Base-by-base conservation (phyloP, 1,139 yeast genomes). In the Scheffersomyces lignicola region DNA sequence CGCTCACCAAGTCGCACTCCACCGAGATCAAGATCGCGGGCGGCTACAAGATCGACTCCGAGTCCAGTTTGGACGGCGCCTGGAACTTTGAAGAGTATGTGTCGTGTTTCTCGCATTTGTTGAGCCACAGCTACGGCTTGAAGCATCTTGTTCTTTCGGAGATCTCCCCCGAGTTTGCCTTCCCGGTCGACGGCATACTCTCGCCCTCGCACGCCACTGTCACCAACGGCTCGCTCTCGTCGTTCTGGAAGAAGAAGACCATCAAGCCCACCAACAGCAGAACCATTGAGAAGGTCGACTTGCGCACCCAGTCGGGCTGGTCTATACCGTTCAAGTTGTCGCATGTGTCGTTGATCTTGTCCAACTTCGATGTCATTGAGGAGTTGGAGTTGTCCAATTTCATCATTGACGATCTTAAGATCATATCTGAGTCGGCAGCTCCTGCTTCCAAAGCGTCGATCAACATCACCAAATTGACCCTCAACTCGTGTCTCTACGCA, bases 111-210 rank as follows among this genome's bases (percentile, higher is more conserved):
- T 40, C 42, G 2, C 44, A 44, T 11, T 43, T 69, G 7, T 43
- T 67, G 8, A 45, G 45, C 17, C 65, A 65, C 35, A 58, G 67
- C 8, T 65, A 48, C 41, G 70, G 67, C 9, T 42, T 69, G 18
- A 54, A 58, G 35, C 39, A 39, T 3, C 28, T 67, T 2, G 40
- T 41, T 5, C 44, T 78, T 12, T 56, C 59, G 13, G 73, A 76
- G 36, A 66, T 78, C 1, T 69, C 79, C 4, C 80, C 80, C 2
- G 69, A 65, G 17, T 78, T 78, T 48, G 64, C 59, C 28, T 74
- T 78, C 35, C 73, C 75, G 3, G 48, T 51, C 7, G 55, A 50
- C 29, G 38, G 41, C 24, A 13, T 26, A 9, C 25, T 29, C 13
- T 24, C 32, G 8, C 12, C 27, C 17, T 24, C 32, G n/a, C 17